Evolutionary conservation across 1,284 basidiomycete genomes (phyloP), one percentile per base, ranked within the genome.

Genomic region (Stereum hirsutum): DNA sequence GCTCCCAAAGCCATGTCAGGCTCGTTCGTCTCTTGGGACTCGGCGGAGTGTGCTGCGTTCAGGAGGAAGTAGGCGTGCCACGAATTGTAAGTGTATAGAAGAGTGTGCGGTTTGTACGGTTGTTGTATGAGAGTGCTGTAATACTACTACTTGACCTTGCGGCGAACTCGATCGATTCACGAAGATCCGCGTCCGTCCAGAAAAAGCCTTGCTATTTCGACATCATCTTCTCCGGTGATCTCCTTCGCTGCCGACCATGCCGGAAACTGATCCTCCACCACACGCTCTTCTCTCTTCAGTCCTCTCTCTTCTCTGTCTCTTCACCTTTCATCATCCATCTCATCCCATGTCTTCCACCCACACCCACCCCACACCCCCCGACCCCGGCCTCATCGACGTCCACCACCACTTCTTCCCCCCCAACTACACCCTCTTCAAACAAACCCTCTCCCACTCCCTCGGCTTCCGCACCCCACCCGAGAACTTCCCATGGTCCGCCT

Each of bases 11-110:
- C 61, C 3, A 56, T 88, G 41, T 85, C 74, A 40, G 91, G 91
- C 14, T 64, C 75, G 49, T 94, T 90, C 57, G 65, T 92, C 38
- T 78, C 66, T 52, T 87, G 84, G 81, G 70, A 85, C 52, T 68
- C 70, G 10, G 75, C 76, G 24, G 72, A 74, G 47, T 83, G 81
- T 58, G 67, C 64, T 54, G 63, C 69, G 14, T 83, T 75, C 57
- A 65, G 55, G 40, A 14, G 27, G 11, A 20, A 30, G n/a, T 30
- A 30, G 28, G 10, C n/a, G 28, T n/a, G n/a, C 8, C 8, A n/a
- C n/a, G 8, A 30, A 8, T 8, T 30, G 28, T 8, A 15, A 47
- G 39, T 11, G 8, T 44, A 28, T 27, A 32, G 32, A 35, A 23
- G 35, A 8, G 45, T 47, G 39, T 23, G 21, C 11, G 10, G 25